These are phyloP conservation scores for Stagonosporopsis chrysanthemi DNA, from an alignment of 2,329 filamentous ascomycete species.

Conservation along the genomic window DNA sequence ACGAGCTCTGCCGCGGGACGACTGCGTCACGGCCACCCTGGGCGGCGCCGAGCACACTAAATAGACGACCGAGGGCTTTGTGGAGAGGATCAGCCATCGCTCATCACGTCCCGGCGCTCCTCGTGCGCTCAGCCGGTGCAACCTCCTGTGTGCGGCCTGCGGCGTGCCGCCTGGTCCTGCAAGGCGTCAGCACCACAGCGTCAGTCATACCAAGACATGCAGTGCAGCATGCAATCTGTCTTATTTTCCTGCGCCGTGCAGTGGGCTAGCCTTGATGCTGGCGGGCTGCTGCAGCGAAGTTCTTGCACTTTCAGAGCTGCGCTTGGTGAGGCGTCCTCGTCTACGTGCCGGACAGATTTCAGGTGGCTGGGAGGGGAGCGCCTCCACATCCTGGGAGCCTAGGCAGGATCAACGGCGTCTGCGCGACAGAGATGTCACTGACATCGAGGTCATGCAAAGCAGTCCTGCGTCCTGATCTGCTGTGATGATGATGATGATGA, in stretches of 20 bases:
- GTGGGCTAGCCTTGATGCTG: background rate
- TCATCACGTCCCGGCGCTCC: slow-evolving; percentile 24
- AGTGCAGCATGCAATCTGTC: slow-evolving; percentile 4
- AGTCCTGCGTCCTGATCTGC: background rate
- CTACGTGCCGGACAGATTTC: background rate
- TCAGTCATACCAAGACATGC: slow-evolving; percentile 3
- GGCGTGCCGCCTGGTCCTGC: slow-evolving; percentile 14
- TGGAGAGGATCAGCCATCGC: slow-evolving; percentile 37
- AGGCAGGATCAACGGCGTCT: slow-evolving; percentile 9
- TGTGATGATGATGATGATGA: background rate
- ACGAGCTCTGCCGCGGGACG: slow-evolving; percentile 42
- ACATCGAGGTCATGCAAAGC: background rate
- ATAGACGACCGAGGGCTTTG: slow-evolving; percentile 45
- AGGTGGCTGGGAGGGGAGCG: slow-evolving; percentile 14
- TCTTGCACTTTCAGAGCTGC: background rate
- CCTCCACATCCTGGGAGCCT: slow-evolving; percentile 10
- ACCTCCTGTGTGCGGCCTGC: slow-evolving; percentile 17
- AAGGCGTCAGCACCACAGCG: slow-evolving; percentile 17
- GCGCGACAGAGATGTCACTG: slow-evolving; percentile 12
- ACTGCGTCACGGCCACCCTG: slow-evolving; percentile 42
- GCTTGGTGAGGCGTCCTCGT: background rate
- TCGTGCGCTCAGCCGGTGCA: slow-evolving; percentile 19
- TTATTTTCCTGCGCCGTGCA: background rate
- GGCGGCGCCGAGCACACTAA: slow-evolving; percentile 35
- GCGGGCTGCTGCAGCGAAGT: slow-evolving; percentile 6